These are phyloP conservation scores for Cyclotella distinguenda DNA, from an alignment of 108 stramenopile species.

Conservation along the genomic window DNA sequence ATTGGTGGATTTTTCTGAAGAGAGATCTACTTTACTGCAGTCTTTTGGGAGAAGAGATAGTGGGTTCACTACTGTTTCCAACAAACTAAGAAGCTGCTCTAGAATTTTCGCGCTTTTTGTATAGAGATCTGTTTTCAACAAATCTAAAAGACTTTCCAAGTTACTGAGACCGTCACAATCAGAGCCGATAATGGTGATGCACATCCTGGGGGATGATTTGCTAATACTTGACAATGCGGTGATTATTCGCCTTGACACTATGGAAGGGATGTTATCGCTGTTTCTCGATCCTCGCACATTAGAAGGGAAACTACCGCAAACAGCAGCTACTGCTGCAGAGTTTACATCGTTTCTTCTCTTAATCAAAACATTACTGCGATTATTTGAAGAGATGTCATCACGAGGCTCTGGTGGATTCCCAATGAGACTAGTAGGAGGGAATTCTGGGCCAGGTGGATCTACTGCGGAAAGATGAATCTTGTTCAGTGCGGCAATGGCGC, in stretches of 20 bases:
- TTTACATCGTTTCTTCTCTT: conserved; percentile 50
- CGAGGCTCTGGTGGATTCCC: conserved; percentile 70
- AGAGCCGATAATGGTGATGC: conserved; percentile 49
- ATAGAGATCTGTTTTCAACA: conserved; percentile 63
- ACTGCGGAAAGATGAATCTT: conserved; percentile 22
- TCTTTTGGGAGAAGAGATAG: conserved; percentile 69
- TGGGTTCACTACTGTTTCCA: conserved; percentile 76
- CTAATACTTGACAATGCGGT: conserved; percentile 52
- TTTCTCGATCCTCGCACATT: conserved; percentile 53
- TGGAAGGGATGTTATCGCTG: conserved; percentile 58
- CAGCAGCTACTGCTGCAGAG: conserved; percentile 67
- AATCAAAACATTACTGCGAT: conserved; percentile 30
- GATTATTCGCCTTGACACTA: conserved; percentile 78
- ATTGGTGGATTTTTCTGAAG: conserved; percentile 48
- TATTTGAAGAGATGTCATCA: conserved; percentile 32
- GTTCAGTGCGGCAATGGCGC: conserved; percentile 37
- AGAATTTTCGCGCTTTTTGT: conserved; percentile 72
- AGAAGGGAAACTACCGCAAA: conserved; percentile 74
- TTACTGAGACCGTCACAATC: conserved; percentile 20
- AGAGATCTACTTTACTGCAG: conserved; percentile 55
- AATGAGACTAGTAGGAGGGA: conserved; percentile 70
- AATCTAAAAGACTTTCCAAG: conserved; percentile 68
- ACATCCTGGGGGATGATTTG: conserved; percentile 67
- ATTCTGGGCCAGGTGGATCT: conserved; percentile 29
- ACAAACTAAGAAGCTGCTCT: conserved; percentile 71